phyloP scores from a whole-genome alignment of 108 stramenopile genomes.

The Skeletonema marinoi region DNA sequence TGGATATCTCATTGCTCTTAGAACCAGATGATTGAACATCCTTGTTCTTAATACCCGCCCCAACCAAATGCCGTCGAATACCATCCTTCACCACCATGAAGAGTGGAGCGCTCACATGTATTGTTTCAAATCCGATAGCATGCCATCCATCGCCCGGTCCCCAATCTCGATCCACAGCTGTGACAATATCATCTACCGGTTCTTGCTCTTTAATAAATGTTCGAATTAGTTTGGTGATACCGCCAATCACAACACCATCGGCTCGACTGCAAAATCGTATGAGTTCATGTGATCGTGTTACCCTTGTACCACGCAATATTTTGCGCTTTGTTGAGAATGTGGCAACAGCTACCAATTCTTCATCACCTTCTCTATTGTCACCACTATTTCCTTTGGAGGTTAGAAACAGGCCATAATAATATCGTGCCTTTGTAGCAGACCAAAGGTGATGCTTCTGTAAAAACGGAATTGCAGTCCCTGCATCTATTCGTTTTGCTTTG shows the following conservation, averaged over 20 bases:
- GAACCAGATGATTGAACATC: neutral
- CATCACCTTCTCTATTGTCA: slow-evolving; percentile 10
- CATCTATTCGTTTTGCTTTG: slow-evolving; percentile 19
- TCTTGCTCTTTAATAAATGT: slow-evolving; percentile 33
- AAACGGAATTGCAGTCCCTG: slow-evolving; percentile 37
- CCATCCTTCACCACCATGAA: slow-evolving; percentile 40
- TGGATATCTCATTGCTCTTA: slow-evolving; percentile 9
- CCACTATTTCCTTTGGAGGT: neutral
- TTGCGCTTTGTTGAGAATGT: slow-evolving; percentile 49
- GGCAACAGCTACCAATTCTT: slow-evolving; percentile 53
- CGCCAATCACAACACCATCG: slow-evolving; percentile 50
- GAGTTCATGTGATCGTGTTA: slow-evolving; percentile 49
- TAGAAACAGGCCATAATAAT: slow-evolving; percentile 52
- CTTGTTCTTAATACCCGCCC: slow-evolving; percentile 24
- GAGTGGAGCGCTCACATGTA: slow-evolving; percentile 41
- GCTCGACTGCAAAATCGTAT: slow-evolving; percentile 52
- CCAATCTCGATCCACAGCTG: slow-evolving; percentile 67
- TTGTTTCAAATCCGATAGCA: slow-evolving; percentile 47
- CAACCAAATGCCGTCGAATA: slow-evolving; percentile 32
- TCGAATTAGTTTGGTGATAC: slow-evolving; percentile 50
- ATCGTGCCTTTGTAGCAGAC: slow-evolving; percentile 46
- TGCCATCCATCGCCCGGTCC: slow-evolving; percentile 50
- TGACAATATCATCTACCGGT: slow-evolving; percentile 60
- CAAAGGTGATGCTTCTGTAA: slow-evolving; percentile 58
- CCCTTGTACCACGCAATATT: slow-evolving; percentile 11